phyloP scores from a whole-genome alignment of 1,284 basidiomycete genomes.

The Chiua sp. region DNA sequence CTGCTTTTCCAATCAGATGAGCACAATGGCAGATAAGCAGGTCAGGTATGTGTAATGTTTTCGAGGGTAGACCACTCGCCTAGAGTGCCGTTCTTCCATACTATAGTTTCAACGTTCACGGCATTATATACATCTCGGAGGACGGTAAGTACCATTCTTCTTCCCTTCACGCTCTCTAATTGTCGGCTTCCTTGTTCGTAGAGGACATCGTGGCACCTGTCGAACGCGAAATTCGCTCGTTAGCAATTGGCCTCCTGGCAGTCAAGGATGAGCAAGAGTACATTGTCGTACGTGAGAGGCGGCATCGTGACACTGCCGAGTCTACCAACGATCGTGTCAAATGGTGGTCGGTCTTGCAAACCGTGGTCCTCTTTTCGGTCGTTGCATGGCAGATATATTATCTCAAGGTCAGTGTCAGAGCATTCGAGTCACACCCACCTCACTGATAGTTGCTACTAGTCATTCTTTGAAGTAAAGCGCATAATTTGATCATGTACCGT shows the following conservation, averaged over 20 bases:
- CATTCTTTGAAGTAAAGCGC: conserved; percentile 95
- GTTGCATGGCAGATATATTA: conserved; percentile 99
- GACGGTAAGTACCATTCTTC: conserved; percentile 59
- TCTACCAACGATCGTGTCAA: conserved; percentile 97
- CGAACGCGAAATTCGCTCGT: conserved; percentile 91
- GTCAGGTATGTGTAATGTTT: conserved; percentile 69
- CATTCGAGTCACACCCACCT: background rate
- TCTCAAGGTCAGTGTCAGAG: conserved; percentile 73
- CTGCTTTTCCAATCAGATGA: conserved; percentile 99
- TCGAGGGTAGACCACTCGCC: background rate
- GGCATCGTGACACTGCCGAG: conserved; percentile 94
- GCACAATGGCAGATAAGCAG: conserved; percentile 92
- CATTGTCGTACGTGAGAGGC: conserved; percentile 92
- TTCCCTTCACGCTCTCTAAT: conserved; percentile 23
- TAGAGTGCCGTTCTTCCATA: conserved; percentile 3
- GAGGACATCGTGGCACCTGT: conserved; percentile 89
- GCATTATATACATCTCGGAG: conserved; percentile 91
- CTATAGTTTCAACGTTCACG: conserved; percentile 96
- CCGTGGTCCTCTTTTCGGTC: conserved; percentile 85
- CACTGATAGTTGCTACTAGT: conserved; percentile 47
- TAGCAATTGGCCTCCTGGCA: conserved; percentile 85
- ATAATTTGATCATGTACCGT: conserved; percentile 64
- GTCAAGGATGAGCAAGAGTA: conserved; percentile 99
- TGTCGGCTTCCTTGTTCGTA: conserved; percentile 12
- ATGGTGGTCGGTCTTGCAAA: conserved; percentile 98